A percentile compares a stretch with the other conserved stretches of the same genome.
Conservation (phyloP, 805 yeast species). For the Candida tibetensis region DNA sequence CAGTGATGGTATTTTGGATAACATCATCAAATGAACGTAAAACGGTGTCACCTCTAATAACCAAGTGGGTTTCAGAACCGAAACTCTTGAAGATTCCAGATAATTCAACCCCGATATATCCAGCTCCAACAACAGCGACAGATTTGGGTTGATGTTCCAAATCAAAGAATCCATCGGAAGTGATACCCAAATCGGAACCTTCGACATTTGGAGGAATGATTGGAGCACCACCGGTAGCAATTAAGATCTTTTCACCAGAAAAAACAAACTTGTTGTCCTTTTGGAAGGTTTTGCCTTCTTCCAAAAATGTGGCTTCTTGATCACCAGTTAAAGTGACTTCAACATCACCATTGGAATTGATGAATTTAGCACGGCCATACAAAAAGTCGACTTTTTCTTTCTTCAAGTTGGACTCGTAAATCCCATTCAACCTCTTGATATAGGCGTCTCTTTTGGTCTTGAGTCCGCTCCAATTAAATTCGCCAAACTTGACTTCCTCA, state of each 20-base stretch:
- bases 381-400: constrained; percentile 88
- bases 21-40: constrained; percentile 83
- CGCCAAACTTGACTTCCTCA: constrained; percentile 45
- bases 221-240: constrained; percentile 94
- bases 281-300: constrained; percentile 23
- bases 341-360: constrained; percentile 60
- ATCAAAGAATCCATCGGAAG: constrained; percentile 88
- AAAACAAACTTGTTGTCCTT: constrained; percentile 58
- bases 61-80: constrained; percentile 80
- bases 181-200: constrained; percentile 80
- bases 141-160: constrained; percentile 80
- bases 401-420: constrained; percentile 80
- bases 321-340: constrained; percentile 59
- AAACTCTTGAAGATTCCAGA: constrained; percentile 91
- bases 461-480: constrained; percentile 78
- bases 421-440: constrained; percentile 82
- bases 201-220: constrained; percentile 64
- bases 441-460: constrained; percentile 93
- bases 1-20: constrained; percentile 76
- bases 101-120: constrained; percentile 94
- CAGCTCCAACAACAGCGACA: constrained; percentile 96
- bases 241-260: constrained; percentile 77
- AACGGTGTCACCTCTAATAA: constrained; percentile 89
- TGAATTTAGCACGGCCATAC: constrained; percentile 83
- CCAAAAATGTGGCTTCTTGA: constrained; percentile 37